These are phyloP conservation scores for Clonostachys rosea DNA, from an alignment of 2,329 filamentous ascomycete genomes.

Conservation along the genomic window DNA sequence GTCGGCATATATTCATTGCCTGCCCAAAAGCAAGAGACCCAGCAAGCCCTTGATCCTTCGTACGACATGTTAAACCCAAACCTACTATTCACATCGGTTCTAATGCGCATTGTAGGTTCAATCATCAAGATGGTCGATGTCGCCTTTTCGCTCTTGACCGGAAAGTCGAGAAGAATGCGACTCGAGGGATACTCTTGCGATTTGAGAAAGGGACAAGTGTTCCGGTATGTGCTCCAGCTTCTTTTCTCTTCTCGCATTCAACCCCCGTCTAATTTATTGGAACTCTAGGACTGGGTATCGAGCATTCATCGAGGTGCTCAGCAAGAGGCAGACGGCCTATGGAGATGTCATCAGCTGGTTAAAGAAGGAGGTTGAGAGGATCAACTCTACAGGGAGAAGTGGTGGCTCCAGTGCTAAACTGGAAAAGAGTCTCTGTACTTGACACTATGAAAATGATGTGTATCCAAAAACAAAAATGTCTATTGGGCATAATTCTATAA, in stretches of 20 bases:
- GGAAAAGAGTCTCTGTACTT: no score
- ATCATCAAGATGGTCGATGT: conserved; percentile 62
- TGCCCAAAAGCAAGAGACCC: conserved; percentile 54
- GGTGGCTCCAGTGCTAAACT: no score
- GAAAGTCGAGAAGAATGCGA: conserved; percentile 36
- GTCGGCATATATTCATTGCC: conserved; percentile 55
- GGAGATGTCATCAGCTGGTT: conserved; percentile 64
- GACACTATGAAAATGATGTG: conserved; percentile 9
- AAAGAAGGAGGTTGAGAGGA: conserved; percentile 24
- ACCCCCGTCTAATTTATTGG: conserved; percentile 3
- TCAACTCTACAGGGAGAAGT: no score
- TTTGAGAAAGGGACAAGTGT: conserved; percentile 54
- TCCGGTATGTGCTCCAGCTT: conserved; percentile 44
- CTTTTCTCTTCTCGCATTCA: conserved; percentile 1
- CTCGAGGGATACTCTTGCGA: conserved; percentile 51
- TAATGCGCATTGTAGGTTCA: conserved; percentile 39
- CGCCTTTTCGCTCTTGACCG: conserved; percentile 59
- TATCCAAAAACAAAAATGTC: no score
- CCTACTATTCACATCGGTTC: no score
- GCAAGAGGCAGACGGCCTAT: conserved; percentile 68
- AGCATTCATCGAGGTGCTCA: conserved; percentile 67
- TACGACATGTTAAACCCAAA: conserved; percentile 26
- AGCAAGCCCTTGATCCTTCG: conserved; percentile 56
- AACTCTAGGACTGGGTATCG: conserved; percentile 56
- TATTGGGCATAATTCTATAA: no score